These are phyloP conservation scores for Pseudopyrenochaeta lycopersici DNA, from an alignment of 2,329 filamentous ascomycete genomes.

Conservation along the genomic window DNA sequence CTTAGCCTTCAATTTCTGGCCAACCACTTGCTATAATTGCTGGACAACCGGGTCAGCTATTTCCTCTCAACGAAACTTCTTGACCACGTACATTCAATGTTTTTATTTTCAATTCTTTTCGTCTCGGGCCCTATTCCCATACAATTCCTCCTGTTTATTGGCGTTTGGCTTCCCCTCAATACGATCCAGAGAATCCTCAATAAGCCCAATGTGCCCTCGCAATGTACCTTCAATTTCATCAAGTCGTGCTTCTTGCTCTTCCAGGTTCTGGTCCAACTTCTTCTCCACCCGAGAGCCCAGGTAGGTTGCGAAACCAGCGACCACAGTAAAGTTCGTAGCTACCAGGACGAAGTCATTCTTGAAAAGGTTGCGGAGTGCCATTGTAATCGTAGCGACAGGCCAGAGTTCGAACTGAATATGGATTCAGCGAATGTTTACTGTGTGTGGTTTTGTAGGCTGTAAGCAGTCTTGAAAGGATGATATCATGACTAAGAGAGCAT, in stretches of 20 bases:
- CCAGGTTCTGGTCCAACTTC: constrained; percentile 50
- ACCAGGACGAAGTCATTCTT: constrained; percentile 16
- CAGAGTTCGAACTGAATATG: no score
- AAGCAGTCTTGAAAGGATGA: no score
- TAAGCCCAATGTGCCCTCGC: constrained; percentile 57
- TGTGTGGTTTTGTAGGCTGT: no score
- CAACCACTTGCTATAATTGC: background rate
- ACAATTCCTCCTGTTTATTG: constrained; percentile 49
- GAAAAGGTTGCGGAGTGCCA: constrained; percentile 17
- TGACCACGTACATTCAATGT: no score
- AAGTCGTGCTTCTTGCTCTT: constrained; percentile 58
- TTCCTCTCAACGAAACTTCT: no score
- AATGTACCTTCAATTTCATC: constrained; percentile 59
- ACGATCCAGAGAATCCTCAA: constrained; percentile 56
- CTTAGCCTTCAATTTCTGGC: no score
- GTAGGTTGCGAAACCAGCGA: constrained; percentile 11
- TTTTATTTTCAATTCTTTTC: constrained; percentile 4
- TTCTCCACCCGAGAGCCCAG: constrained; percentile 17
- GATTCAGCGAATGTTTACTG: no score
- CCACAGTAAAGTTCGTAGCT: constrained; percentile 13
- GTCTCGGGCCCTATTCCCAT: constrained; percentile 14
- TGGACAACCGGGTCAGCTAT: no score
- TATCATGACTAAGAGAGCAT: no score
- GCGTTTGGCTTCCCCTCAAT: constrained; percentile 51
- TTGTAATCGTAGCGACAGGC: background rate